These are phyloP conservation scores for Blastocystis sp. DNA, from an alignment of 352 stramenopile species.

Conservation along the genomic window DNA sequence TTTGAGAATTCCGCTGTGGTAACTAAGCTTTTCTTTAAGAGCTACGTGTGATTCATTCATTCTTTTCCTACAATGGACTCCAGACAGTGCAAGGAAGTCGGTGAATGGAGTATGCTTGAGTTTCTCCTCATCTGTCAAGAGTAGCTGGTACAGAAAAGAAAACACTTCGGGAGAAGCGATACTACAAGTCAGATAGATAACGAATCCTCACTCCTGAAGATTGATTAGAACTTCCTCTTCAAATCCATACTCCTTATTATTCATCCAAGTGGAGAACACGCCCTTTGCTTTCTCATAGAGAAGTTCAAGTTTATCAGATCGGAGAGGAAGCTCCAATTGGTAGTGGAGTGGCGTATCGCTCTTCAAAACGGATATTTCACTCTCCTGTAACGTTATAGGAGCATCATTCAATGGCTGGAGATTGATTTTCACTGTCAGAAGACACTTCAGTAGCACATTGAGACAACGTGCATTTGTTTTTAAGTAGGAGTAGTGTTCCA, in stretches of 20 bases:
- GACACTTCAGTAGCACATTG: constrained; percentile 50
- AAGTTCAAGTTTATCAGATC: neutral
- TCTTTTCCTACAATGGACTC: neutral
- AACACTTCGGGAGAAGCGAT: constrained; percentile 27
- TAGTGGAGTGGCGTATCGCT: constrained; percentile 37
- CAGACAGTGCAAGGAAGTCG: neutral
- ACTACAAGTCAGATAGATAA: neutral
- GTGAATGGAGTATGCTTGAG: constrained; percentile 25
- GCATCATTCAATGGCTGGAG: neutral
- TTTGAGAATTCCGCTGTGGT: neutral
- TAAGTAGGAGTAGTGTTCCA: constrained; percentile 30
- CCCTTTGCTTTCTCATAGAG: constrained; percentile 33
- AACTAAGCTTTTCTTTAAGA: neutral
- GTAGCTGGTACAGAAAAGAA: constrained; percentile 39
- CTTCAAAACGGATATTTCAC: neutral
- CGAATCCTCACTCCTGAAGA: neutral
- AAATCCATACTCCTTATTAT: neutral
- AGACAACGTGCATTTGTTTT: constrained; percentile 49
- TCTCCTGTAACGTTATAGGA: constrained; percentile 3
- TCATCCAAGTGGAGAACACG: constrained; percentile 20
- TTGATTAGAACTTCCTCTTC: constrained; percentile 43
- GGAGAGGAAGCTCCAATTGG: neutral
- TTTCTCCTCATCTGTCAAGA: neutral
- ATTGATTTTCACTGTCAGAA: constrained; percentile 57
- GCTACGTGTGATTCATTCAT: neutral